Percentiles rank a stretch among this genome's conserved stretches.
Evolutionary conservation across 139 green algal species (phyloP).

Genomic region (Chlamydomonas incerta): DNA sequence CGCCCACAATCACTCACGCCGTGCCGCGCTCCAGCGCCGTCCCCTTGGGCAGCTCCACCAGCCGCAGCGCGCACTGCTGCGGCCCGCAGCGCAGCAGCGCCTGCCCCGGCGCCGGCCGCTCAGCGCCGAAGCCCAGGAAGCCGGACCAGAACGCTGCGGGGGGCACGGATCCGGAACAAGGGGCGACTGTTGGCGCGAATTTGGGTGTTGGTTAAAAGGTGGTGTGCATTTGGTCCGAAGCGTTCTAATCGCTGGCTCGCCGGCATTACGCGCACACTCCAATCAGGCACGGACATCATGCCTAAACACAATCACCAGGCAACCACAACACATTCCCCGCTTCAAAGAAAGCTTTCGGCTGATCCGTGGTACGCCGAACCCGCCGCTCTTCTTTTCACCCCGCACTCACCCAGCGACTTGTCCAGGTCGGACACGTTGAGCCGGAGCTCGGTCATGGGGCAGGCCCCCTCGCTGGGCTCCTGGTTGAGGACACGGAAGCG

Average conservation of each 20-base stretch:
- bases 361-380: no score
- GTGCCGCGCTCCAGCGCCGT: constrained; percentile 48
- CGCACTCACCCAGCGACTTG: constrained; percentile 42
- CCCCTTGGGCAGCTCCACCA: constrained; percentile 50
- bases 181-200: no score
- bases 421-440: constrained; percentile 53
- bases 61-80: constrained; percentile 47
- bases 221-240: no score
- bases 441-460: constrained; percentile 52
- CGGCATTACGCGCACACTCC: no score
- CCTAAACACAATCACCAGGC: no score
- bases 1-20: constrained; percentile 25
- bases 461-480: constrained; percentile 22
- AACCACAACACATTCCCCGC: no score
- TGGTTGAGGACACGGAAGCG: constrained; percentile 54
- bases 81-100: constrained; percentile 34
- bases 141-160: constrained; percentile 53
- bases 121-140: constrained; percentile 48
- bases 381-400: background rate
- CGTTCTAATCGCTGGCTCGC: no score
- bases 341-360: background rate
- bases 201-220: no score
- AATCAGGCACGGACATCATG: no score
- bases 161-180: no score
- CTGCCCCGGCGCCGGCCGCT: background rate